phyloP scores from a whole-genome alignment of 805 yeast genomes.

The Ogataea trehaloabstinens region DNA sequence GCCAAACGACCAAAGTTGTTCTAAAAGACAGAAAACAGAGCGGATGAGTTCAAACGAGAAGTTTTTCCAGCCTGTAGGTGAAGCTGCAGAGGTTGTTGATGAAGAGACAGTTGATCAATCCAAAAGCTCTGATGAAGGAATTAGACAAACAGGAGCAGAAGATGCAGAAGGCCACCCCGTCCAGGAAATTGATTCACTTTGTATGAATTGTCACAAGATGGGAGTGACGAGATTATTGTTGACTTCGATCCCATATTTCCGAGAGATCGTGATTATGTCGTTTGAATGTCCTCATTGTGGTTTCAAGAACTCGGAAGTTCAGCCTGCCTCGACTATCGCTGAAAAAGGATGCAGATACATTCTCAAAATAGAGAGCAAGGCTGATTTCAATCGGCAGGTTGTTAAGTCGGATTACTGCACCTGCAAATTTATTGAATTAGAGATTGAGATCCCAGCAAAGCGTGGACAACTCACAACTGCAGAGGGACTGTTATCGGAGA shows the following conservation, averaged over 20 bases:
- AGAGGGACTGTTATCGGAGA: slow-evolving; percentile 84
- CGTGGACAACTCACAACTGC: slow-evolving; percentile 90
- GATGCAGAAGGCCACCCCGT: slow-evolving; percentile 92
- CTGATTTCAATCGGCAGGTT: slow-evolving; percentile 85
- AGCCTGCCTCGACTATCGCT: slow-evolving; percentile 91
- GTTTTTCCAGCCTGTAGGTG: slow-evolving; percentile 59
- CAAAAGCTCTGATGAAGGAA: slow-evolving; percentile 37
- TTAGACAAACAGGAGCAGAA: slow-evolving; percentile 68
- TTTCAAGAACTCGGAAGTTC: slow-evolving; percentile 86
- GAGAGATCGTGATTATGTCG: slow-evolving; percentile 90
- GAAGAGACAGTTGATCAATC: slow-evolving; percentile 28
- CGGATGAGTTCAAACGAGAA: slow-evolving; percentile 34
- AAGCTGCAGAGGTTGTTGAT: slow-evolving; percentile 48
- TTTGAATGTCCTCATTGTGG: slow-evolving; percentile 96
- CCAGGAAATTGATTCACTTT: slow-evolving; percentile 89
- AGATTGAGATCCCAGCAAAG: slow-evolving; percentile 92
- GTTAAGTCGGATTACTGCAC: slow-evolving; percentile 86
- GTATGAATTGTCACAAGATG: slow-evolving; percentile 90
- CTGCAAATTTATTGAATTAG: slow-evolving; percentile 78
- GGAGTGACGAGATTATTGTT: slow-evolving; percentile 83
- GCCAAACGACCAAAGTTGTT: no score
- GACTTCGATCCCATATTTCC: slow-evolving; percentile 87
- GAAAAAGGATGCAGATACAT: slow-evolving; percentile 79
- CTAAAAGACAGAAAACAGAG: slow-evolving; percentile 27
- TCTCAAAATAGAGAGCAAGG: slow-evolving; percentile 61